phyloP scores from a whole-genome alignment of 2,329 filamentous ascomycete genomes.

The Sporothrix phasma region DNA sequence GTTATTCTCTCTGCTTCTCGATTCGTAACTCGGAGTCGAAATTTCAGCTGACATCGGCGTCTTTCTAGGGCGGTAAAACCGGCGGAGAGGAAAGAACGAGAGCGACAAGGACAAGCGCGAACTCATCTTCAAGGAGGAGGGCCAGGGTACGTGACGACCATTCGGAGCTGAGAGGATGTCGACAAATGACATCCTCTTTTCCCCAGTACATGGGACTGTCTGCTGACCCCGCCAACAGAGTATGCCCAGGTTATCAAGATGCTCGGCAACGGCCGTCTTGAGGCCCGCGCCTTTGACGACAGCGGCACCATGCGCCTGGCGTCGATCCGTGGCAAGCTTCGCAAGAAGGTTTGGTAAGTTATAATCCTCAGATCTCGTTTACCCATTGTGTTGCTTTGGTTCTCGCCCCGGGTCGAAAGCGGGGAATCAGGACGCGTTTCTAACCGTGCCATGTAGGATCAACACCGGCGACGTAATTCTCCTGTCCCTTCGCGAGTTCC shows the following conservation, averaged over 20 bases:
- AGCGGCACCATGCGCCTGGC: slow-evolving; percentile 71
- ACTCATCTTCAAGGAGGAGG: slow-evolving; percentile 97
- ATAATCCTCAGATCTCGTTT: not conserved
- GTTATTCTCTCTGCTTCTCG: not conserved
- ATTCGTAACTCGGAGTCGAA: not conserved
- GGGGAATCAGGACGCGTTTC: slow-evolving; percentile 51
- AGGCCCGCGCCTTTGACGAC: slow-evolving; percentile 88
- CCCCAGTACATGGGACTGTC: not conserved
- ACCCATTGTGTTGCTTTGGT: not conserved
- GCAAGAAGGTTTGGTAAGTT: slow-evolving; percentile 86
- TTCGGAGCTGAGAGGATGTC: not conserved
- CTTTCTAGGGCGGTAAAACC: slow-evolving; percentile 72
- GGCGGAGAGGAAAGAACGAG: slow-evolving; percentile 97
- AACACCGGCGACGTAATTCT: slow-evolving; percentile 94
- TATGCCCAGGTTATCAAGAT: slow-evolving; percentile 59
- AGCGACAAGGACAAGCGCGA: slow-evolving; percentile 99
- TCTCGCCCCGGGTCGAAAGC: not conserved
- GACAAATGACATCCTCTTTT: not conserved
- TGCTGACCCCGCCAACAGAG: slow-evolving; percentile 22
- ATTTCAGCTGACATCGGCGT: not conserved
- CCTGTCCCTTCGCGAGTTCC: slow-evolving; percentile 70
- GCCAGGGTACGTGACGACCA: slow-evolving; percentile 46
- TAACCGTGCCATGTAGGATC: slow-evolving; percentile 19
- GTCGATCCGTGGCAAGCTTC: slow-evolving; percentile 73
- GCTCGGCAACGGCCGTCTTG: slow-evolving; percentile 60